Base-by-base conservation (phyloP, 345 rosid species). In the Syzygium aqueum region DNA sequence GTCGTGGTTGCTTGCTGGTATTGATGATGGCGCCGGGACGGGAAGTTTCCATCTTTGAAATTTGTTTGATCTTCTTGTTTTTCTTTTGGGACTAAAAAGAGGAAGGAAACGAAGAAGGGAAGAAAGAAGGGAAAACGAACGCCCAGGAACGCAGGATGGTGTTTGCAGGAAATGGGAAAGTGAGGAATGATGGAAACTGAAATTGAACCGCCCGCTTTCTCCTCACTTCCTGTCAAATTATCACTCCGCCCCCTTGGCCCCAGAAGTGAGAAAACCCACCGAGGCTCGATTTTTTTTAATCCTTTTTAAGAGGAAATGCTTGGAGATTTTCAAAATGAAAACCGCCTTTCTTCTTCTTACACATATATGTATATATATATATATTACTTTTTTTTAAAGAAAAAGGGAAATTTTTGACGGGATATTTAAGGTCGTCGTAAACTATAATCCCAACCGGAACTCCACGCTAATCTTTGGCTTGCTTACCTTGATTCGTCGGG, bases 341-440 rank as follows among this genome's bases (percentile, higher is more conserved):
- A 54, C 22, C 8, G 22, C 22, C 25, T 19, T 7, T 54, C 22
- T 54, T 8, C 3, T 54, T 54, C 8, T 22, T 22, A 21, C 6
- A 43, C 5, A 43, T 6, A 43, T n/a, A n/a, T n/a, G n/a, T 33
- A 33, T 33, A 33, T 33, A 33, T 33, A 33, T 33, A 33, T 17
- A 33, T 9, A 7, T 73, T 19, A 25, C 22, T 10, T 0, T 0
- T 19, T 37, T 5, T 33, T 21, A 1, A 67, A 33, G 23, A 33
- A 73, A 19, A 37, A 37, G 11, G 25, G 2, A 9, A 67, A 67
- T 6, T 30, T 17, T 67, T 67, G 22, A 30, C 12, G 1, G 6
- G 23, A n/a, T 9, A 65, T 7, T 16, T 65, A 16, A 65, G 2
- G 3, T n/a, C 0, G 0, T n/a, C 10, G 0, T 5, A 1, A 1